Evolutionary conservation across 225 moss, liverwort and hornwort species (phyloP), one percentile per base, ranked within the genome.

Genomic region (Ulota crispa): DNA sequence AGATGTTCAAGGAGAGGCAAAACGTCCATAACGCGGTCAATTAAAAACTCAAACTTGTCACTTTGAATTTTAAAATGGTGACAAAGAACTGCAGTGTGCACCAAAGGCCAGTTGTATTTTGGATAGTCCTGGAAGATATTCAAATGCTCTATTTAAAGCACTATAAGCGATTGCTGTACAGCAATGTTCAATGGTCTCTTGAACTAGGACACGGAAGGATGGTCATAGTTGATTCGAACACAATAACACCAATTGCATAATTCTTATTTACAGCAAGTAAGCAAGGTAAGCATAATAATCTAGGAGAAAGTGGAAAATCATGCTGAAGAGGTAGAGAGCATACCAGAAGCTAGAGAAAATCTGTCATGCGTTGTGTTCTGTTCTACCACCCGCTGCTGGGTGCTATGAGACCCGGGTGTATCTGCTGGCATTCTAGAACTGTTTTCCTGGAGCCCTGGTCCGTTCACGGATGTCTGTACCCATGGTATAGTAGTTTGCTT

Each of bases 401-500:
- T 65, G 83, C 65, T 59, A 31, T 50, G 67, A 78, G 85, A 83
- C 11, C 67, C 78, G 63, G 71, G 60, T 55, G 77, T 39, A 37
- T 68, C 74, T 72, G 74, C 53, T 80, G 86, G 80, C 74, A 78
- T 86, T 76, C 65, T 77, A 23, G 86, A 56, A 66, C 79, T 80
- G 59, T 42, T 82, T 50, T 73, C 87, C 75, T 64, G 65, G 23
- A 80, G 62, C 55, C 79, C 81, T 64, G 39, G 34, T 61, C 66
- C 59, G 42, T 54, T 86, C 55, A 63, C 24, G 59, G 83, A 53
- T 54, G 74, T 70, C 54, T 88, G 90, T 73, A 61, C 65, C 88
- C 90, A 88, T 32, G 83, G 88, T 82, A 88, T 80, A 77, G 88
- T 88, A 26, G 84, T 84, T 78, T 88, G 90, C 77, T 76, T 86